These are phyloP conservation scores for Lactuca sativa DNA, from an alignment of 129 eudicot genomes.

Conservation along the genomic window DNA sequence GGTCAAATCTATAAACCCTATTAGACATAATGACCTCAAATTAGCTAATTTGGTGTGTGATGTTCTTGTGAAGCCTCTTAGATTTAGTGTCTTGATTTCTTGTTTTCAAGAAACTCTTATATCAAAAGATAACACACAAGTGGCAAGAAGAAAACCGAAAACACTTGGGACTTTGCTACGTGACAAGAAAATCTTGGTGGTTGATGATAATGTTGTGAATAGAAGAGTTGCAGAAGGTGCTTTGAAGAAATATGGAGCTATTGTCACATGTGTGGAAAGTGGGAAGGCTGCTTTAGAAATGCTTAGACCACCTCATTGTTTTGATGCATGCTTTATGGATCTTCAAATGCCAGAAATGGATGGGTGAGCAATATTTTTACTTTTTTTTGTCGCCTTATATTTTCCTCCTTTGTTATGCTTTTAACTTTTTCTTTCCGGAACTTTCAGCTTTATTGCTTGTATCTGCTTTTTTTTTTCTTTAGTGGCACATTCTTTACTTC, in stretches of 20 bases:
- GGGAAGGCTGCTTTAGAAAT: constrained; percentile 59
- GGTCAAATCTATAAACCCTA: constrained; percentile 39
- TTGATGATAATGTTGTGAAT: constrained; percentile 85
- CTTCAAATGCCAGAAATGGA: constrained; percentile 99
- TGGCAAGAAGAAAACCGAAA: constrained; percentile 45
- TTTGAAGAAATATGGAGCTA: constrained; percentile 81
- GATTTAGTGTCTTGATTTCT: constrained; percentile 52
- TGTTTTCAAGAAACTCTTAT: constrained; percentile 60
- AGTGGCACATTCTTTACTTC: not conserved
- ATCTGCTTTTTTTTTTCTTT: not conserved
- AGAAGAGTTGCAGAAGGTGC: constrained; percentile 94
- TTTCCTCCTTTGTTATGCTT: too few relatives aligned
- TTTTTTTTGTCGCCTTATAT: too few relatives aligned
- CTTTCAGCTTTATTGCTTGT: too few relatives aligned
- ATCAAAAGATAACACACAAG: constrained; percentile 36
- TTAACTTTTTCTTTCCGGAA: too few relatives aligned
- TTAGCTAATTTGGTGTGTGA: constrained; percentile 51
- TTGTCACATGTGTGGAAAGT: constrained; percentile 68
- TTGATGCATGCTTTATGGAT: constrained; percentile 99
- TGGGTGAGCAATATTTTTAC: constrained; percentile 48
- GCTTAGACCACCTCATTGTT: constrained; percentile 76
- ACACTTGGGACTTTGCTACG: constrained; percentile 54
- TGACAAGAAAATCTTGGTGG: constrained; percentile 70
- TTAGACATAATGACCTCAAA: constrained; percentile 41
- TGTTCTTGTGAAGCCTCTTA: constrained; percentile 61